Conservation (phyloP, 305 asterid genomes). For the Fraxinus dipetala region DNA sequence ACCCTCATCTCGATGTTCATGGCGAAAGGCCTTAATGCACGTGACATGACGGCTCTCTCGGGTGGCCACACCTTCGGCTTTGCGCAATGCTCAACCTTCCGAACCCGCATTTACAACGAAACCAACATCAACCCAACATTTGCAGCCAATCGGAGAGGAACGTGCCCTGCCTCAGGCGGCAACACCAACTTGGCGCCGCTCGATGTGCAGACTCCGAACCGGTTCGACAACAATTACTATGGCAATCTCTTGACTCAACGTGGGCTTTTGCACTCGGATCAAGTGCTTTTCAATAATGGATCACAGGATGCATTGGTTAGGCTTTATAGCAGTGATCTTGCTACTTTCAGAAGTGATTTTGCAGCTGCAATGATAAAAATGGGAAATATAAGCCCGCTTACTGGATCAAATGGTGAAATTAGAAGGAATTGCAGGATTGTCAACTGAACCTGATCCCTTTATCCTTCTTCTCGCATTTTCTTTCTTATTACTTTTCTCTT, state of each 20-base stretch:
- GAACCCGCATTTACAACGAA: conserved; percentile 39
- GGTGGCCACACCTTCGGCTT: conserved; percentile 59
- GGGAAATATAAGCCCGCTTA: conserved; percentile 50
- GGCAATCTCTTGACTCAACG: conserved; percentile 32
- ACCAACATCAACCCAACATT: conserved; percentile 39
- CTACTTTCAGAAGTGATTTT: conserved; percentile 34
- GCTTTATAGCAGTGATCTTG: conserved; percentile 22
- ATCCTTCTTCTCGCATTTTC: background rate
- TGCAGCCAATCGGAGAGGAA: conserved; percentile 38
- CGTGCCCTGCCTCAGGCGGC: conserved; percentile 37
- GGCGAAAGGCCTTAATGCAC: conserved; percentile 38
- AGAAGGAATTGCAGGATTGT: conserved; percentile 36
- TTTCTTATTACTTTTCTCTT: background rate
- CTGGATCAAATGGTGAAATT: conserved; percentile 36
- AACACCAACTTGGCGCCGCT: conserved; percentile 34
- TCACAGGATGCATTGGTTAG: conserved; percentile 33
- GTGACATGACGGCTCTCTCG: conserved; percentile 51
- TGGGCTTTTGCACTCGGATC: conserved; percentile 51
- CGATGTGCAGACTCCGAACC: conserved; percentile 29
- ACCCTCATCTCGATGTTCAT: conserved; percentile 34
- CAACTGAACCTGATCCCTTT: conserved; percentile 13
- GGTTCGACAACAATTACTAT: conserved; percentile 44
- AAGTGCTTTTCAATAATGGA: conserved; percentile 44
- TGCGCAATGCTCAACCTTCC: conserved; percentile 43
- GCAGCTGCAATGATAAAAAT: conserved; percentile 51